Evolutionary conservation across 306 rosid species (phyloP), one percentile per base, ranked within the genome.

Genomic region (Cyclanthera cordifolia): DNA sequence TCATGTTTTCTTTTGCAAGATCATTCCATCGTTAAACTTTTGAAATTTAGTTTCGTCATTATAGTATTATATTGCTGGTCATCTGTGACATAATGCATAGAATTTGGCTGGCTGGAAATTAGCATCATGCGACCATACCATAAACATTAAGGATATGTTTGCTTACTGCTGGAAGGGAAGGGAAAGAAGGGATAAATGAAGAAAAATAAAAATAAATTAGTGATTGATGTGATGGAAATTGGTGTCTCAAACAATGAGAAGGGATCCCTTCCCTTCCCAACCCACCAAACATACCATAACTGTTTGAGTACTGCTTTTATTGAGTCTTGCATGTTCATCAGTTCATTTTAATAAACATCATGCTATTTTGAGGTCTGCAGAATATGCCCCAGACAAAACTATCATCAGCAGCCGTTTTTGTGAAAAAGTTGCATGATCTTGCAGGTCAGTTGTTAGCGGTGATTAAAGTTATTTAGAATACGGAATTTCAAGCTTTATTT

Each of bases 351-450:
- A 5, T 13, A 11, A 56, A 57, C 64, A 16, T 14, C 45, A 12
- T 64, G 39, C 66, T 65, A 59, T 59, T 72, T 39, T 55, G 25
- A 71, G 12, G 74, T 70, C 17, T 41, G 46, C 87, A 87, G 96
- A 70, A 34, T 47, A 15, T 75, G 74, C 67, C 73, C 19, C 88
- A 73, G 46, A 72, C 83, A 49, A 87, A 63, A 82, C 20, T 83
- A 30, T 72, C 95, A 59, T 72, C 95, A 25, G 87, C 92, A 24
- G 84, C 86, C 59, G 76, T 73, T 73, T 78, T 87, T 49, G 88
- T 91, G 45, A 91, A 86, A 75, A 91, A 78, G 53, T 19, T 91
- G 73, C 90, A 91, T 4, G 96, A 80, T 59, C 82, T 87, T 70
- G 77, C 95, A 73, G 89, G 97, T 91, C 71, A 79, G 87, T 65